These are phyloP conservation scores for Neoboletus brunneissimus DNA, from an alignment of 768 basidiomycete species.

Conservation along the genomic window DNA sequence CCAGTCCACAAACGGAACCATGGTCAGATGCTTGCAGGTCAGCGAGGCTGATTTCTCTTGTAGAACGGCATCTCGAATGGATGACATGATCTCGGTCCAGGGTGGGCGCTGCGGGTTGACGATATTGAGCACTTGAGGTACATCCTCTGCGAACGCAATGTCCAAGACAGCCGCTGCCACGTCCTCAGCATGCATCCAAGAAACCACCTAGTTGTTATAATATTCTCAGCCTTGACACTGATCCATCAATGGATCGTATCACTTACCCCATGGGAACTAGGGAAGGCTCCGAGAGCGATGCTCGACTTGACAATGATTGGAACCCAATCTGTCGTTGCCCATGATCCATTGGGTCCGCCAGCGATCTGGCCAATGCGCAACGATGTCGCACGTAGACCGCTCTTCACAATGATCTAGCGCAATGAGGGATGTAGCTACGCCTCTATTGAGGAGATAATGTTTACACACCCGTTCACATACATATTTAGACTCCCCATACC, in stretches of 20 bases:
- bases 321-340: constrained; percentile 37
- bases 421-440: too few relatives aligned
- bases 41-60: constrained; percentile 7
- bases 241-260: background rate
- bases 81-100: constrained; percentile 29
- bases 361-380: constrained; percentile 35
- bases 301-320: constrained; percentile 36
- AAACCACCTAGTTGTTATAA: constrained; percentile 17
- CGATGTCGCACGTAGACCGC: constrained; percentile 23
- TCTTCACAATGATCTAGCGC: constrained; percentile 24
- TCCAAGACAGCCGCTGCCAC: constrained; percentile 34
- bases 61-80: constrained; percentile 19
- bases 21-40: constrained; percentile 10
- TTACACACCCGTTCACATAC: constrained; percentile 34
- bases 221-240: background rate
- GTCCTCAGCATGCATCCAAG: constrained; percentile 40
- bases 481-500: constrained; percentile 40
- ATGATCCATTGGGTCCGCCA: constrained; percentile 33
- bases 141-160: constrained; percentile 25
- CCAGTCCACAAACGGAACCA: constrained; percentile 32
- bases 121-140: constrained; percentile 33
- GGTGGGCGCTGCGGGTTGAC: constrained; percentile 37
- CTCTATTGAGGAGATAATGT: constrained; percentile 7
- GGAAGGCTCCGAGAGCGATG: constrained; percentile 26
- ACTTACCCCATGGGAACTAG: constrained; percentile 36